Percentiles rank a stretch among this genome's conserved stretches.
Conservation (phyloP, 2,329 filamentous ascomycete genomes). For the Cadophora malorum region DNA sequence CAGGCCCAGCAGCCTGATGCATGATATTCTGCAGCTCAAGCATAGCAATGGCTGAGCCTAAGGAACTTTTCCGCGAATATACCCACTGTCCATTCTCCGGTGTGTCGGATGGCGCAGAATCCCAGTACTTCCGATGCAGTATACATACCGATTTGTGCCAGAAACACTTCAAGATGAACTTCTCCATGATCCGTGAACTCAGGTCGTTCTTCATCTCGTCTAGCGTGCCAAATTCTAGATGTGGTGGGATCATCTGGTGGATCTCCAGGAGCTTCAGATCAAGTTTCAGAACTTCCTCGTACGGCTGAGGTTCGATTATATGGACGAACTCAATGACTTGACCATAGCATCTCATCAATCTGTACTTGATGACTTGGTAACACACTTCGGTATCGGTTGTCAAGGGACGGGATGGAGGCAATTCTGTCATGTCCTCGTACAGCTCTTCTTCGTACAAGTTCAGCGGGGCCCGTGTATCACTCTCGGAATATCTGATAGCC, state of each 20-base stretch:
- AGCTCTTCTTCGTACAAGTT: conserved; percentile 73
- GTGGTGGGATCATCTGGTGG: conserved; percentile 54
- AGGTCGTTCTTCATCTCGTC: conserved; percentile 56
- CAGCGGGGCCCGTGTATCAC: conserved; percentile 65
- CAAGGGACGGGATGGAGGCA: conserved; percentile 62
- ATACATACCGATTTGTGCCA: conserved; percentile 63
- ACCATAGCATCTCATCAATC: conserved; percentile 56
- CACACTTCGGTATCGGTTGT: conserved; percentile 64
- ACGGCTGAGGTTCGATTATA: conserved; percentile 54
- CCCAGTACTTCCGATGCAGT: conserved; percentile 61
- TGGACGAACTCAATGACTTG: conserved; percentile 59
- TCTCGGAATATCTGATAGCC: conserved; percentile 68
- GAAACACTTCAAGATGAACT: conserved; percentile 57
- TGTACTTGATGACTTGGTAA: conserved; percentile 59
- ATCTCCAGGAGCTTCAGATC: conserved; percentile 54
- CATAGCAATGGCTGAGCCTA: conserved; percentile 56
- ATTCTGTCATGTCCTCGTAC: conserved; percentile 56
- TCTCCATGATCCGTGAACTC: conserved; percentile 55
- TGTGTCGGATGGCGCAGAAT: conserved; percentile 48
- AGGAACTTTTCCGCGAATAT: conserved; percentile 58
- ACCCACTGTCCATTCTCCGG: conserved; percentile 49
- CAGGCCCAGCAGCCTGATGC: conserved; percentile 57
- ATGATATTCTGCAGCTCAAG: conserved; percentile 57
- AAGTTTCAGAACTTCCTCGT: conserved; percentile 57
- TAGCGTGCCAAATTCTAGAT: conserved; percentile 56